A percentile compares a stretch with the other conserved stretches of the same genome.
phyloP scores from a whole-genome alignment of 352 stramenopile genomes.

The Phytophthora pini region DNA sequence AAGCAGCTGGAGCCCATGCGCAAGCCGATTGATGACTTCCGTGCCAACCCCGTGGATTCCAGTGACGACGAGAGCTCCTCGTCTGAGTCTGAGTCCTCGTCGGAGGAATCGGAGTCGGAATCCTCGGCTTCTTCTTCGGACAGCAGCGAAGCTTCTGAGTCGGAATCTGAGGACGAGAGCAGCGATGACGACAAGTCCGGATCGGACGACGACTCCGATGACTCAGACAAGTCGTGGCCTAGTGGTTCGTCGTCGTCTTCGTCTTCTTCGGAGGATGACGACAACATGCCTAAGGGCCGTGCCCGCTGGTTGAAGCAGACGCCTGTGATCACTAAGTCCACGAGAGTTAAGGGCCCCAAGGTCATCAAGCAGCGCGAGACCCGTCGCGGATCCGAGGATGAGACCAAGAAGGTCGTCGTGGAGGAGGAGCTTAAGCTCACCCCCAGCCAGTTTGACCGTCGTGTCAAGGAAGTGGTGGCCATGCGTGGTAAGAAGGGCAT shows the following conservation, averaged over 20 bases:
- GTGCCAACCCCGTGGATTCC: slow-evolving; percentile 87
- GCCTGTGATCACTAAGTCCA: slow-evolving; percentile 63
- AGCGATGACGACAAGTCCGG: slow-evolving; percentile 30
- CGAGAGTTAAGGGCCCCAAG: slow-evolving; percentile 54
- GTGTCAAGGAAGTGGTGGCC: slow-evolving; percentile 86
- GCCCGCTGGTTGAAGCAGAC: slow-evolving; percentile 96
- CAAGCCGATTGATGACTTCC: slow-evolving; percentile 91
- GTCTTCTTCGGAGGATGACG: slow-evolving; percentile 74
- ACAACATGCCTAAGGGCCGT: slow-evolving; percentile 94
- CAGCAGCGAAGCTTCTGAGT: slow-evolving; percentile 25
- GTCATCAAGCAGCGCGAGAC: slow-evolving; percentile 54
- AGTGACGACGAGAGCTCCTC: slow-evolving; percentile 66
- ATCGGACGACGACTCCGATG: slow-evolving; percentile 56
- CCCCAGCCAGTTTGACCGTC: slow-evolving; percentile 78
- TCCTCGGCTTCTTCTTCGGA: slow-evolving; percentile 22
- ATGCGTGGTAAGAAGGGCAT: slow-evolving; percentile 86
- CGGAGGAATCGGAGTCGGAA: slow-evolving; percentile 42
- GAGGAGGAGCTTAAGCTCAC: slow-evolving; percentile 88
- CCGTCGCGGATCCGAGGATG: slow-evolving; percentile 55
- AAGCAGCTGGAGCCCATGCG: slow-evolving; percentile 96
- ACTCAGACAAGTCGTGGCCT: slow-evolving; percentile 61
- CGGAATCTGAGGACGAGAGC: slow-evolving; percentile 28
- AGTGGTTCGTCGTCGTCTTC: slow-evolving; percentile 69
- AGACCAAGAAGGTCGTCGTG: slow-evolving; percentile 56
- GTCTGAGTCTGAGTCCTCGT: slow-evolving; percentile 23